Conservation (phyloP, 345 rosid species). For the Geranium brycei region DNA sequence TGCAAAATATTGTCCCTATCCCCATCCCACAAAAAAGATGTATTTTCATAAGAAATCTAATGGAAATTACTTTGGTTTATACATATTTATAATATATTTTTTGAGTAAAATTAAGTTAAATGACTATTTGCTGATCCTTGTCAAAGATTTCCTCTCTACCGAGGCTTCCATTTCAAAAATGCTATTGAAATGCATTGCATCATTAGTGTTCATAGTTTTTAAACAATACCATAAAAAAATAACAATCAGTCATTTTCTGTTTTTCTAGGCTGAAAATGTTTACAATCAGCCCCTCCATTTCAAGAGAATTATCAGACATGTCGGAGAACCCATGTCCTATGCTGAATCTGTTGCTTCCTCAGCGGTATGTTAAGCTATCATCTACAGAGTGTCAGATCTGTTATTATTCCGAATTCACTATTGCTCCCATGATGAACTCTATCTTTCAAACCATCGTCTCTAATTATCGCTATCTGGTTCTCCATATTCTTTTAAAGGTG, state of each 20-base stretch:
- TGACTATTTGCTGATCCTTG: neutral
- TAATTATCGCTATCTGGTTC: neutral
- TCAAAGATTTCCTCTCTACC: neutral
- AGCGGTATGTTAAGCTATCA: slow-evolving; percentile 16
- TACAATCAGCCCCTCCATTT: slow-evolving; percentile 24
- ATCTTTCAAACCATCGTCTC: too few relatives aligned
- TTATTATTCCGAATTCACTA: neutral
- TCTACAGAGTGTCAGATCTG: neutral
- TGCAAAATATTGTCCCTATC: neutral
- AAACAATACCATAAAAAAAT: too few relatives aligned
- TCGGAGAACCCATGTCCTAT: slow-evolving; percentile 33
- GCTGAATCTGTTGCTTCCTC: slow-evolving; percentile 36
- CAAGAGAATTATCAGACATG: slow-evolving; percentile 21
- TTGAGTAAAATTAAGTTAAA: neutral
- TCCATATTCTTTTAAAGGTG: slow-evolving; percentile 13
- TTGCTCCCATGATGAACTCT: neutral
- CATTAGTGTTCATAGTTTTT: too few relatives aligned
- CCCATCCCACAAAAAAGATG: neutral
- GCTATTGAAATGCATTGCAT: neutral
- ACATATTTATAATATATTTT: neutral
- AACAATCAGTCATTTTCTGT: neutral
- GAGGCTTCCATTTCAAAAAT: neutral
- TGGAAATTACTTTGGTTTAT: neutral
- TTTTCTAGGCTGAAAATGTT: slow-evolving; percentile 29
- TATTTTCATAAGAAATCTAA: neutral